phyloP scores from a whole-genome alignment of 371 early-diverging fungal genomes.

The Mucor irregularis region DNA sequence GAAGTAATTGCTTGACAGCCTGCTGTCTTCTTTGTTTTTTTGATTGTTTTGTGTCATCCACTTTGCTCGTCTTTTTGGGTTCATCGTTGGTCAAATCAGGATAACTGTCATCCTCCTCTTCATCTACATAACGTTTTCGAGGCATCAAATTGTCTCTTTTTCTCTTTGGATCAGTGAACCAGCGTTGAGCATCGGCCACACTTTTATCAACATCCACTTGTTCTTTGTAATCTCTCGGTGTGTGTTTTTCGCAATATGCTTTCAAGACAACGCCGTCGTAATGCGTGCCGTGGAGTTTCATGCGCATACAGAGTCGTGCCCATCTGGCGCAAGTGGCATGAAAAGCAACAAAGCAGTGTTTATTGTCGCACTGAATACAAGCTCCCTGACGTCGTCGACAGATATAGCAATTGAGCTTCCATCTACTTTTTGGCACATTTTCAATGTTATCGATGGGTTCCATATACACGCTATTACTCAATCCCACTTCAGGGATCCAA shows the following conservation, averaged over 20 bases:
- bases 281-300: constrained; percentile 57
- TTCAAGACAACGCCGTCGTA: constrained; percentile 60
- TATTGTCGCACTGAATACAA: constrained; percentile 93
- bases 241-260: constrained; percentile 84
- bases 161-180: constrained; percentile 15
- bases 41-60: constrained; percentile 3
- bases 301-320: constrained; percentile 86
- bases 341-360: constrained; percentile 87
- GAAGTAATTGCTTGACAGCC: constrained; percentile 32
- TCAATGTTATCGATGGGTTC: constrained; percentile 95
- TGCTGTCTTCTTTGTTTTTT: constrained; percentile 15
- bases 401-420: constrained; percentile 86
- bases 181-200: constrained; percentile 39
- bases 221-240: constrained; percentile 72
- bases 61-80: too few relatives aligned
- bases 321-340: constrained; percentile 95
- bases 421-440: constrained; percentile 85
- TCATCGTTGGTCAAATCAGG: neutral
- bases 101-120: constrained; percentile 32
- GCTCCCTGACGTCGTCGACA: constrained; percentile 89
- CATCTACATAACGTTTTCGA: constrained; percentile 34
- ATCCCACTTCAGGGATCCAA: constrained; percentile 94
- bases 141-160: constrained; percentile 10
- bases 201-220: constrained; percentile 48
- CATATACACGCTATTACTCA: constrained; percentile 93